Evolutionary conservation across 83 land plant genomes (phyloP).

Genomic region (Picea abies): DNA sequence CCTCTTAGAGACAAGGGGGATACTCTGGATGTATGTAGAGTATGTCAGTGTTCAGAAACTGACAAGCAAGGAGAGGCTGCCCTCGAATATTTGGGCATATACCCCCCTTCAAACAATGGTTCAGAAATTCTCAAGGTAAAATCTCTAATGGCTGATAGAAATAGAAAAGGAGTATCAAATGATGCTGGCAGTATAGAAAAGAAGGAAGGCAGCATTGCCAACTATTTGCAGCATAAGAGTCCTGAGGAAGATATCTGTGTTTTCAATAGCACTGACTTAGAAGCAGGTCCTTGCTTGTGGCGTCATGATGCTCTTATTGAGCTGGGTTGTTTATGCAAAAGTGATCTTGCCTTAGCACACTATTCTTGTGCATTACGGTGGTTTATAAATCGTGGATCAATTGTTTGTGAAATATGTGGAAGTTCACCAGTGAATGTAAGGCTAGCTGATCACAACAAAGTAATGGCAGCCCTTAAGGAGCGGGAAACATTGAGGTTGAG

Average conservation of each 20-base stretch:
- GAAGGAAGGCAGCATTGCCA: slow-evolving; percentile 15
- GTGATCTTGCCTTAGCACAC: slow-evolving; percentile 66
- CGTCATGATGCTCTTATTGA: slow-evolving; percentile 44
- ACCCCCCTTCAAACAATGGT: slow-evolving; percentile 30
- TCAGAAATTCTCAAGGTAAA: slow-evolving; percentile 13
- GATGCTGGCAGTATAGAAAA: background rate
- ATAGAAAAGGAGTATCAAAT: background rate
- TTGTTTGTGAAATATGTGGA: slow-evolving; percentile 80
- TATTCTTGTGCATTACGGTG: slow-evolving; percentile 78
- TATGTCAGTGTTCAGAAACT: slow-evolving; percentile 71
- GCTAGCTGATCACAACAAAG: slow-evolving; percentile 51
- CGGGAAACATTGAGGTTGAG: slow-evolving; percentile 57
- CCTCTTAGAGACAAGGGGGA: slow-evolving; percentile 34
- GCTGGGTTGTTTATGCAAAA: slow-evolving; percentile 77
- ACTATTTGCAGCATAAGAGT: slow-evolving; percentile 42
- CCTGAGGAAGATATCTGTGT: slow-evolving; percentile 64
- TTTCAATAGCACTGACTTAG: slow-evolving; percentile 49
- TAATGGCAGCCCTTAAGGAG: slow-evolving; percentile 57
- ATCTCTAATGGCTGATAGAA: background rate
- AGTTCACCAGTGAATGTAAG: slow-evolving; percentile 45
- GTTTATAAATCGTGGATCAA: slow-evolving; percentile 73
- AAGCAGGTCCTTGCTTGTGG: slow-evolving; percentile 31
- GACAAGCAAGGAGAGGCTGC: slow-evolving; percentile 59
- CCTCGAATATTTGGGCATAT: slow-evolving; percentile 51
- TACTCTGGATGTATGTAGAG: slow-evolving; percentile 50